phyloP scores from a whole-genome alignment of 176 grass and related monocot genomes.

The Microstegium vimineum region DNA sequence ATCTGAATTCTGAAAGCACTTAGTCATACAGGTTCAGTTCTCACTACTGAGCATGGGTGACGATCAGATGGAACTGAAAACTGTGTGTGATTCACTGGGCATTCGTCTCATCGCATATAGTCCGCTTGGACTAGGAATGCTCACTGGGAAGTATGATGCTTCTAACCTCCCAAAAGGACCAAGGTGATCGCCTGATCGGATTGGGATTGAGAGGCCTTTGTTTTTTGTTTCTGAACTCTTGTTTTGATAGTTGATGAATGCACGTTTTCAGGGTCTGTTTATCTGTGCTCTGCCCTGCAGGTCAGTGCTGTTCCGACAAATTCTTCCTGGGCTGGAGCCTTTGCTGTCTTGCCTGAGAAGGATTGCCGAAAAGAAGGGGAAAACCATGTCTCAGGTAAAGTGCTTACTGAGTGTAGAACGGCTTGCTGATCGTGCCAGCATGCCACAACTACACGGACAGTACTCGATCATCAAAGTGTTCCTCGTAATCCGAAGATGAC shows the following conservation, averaged over 20 bases:
- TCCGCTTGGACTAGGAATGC: constrained; percentile 82
- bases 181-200: constrained; percentile 54
- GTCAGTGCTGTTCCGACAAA: constrained; percentile 77
- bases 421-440: background rate
- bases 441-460: too few species aligned
- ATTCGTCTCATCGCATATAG: constrained; percentile 85
- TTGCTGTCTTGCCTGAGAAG: constrained; percentile 51
- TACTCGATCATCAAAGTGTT: background rate
- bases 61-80: constrained; percentile 83
- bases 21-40: constrained; percentile 66
- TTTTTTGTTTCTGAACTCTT: background rate
- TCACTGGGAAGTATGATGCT: constrained; percentile 70
- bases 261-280: background rate
- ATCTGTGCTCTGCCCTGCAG: constrained; percentile 36
- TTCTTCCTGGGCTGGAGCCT: constrained; percentile 78
- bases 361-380: constrained; percentile 66
- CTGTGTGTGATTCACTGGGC: constrained; percentile 69
- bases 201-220: background rate
- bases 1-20: constrained; percentile 22
- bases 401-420: background rate
- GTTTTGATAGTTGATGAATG: background rate
- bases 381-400: constrained; percentile 90
- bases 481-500: background rate
- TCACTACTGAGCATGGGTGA: constrained; percentile 80
- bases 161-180: constrained; percentile 75